Base-by-base conservation (phyloP, 2,329 filamentous ascomycete genomes). In the Colletotrichum cereale region DNA sequence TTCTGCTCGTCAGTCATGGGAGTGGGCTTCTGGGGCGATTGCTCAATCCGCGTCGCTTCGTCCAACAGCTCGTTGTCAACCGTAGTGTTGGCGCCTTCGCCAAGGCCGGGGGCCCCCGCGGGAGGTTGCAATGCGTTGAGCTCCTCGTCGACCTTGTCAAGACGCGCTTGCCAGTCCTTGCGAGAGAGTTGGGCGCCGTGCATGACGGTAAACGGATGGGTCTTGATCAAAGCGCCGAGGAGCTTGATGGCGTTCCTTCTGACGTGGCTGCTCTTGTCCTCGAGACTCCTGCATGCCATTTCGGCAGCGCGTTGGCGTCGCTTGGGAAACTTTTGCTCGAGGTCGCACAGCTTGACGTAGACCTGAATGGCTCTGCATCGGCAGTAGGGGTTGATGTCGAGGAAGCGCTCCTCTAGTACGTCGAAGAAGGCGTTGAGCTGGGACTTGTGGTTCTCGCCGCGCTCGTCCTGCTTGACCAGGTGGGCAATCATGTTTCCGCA, bases 261-360 rank as follows among this genome's bases (percentile, higher is more conserved):
- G 40, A 99, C 96, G 77, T 98, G 97, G 82, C 96, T 99, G 83
- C 96, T 98, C 86, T 97, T 98, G 84, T 99, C 97, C 80, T 98
- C 94, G 3, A 99, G 86, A 80, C 96, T 98, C 76, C 93, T 90
- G 67, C 93, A 91, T 1, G 96, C 95, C 34, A 98, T 86, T 79
- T 98, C 94, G 2, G 96, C 93, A 5, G 92, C 96, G 78, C 89
- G 92, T 80, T 98, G 95, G 72, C 96, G 88, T 66, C 95, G 89
- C 83, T 98, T 98, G 47, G 95, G 94, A 77, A 97, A 98, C 79
- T 98, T 98, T 74, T 96, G 94, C 57, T 97, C 94, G n/a, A 98
- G 87, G 68, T 98, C 95, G 77, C 95, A 98, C 16, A 99, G 88
- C 78, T 91, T 96, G 82, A 93, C 89, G 78, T 96, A 98, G 4